Evolutionary conservation across 495 filamentous ascomycete genomes (phyloP).

Genomic region (Emericellopsis terricola): DNA sequence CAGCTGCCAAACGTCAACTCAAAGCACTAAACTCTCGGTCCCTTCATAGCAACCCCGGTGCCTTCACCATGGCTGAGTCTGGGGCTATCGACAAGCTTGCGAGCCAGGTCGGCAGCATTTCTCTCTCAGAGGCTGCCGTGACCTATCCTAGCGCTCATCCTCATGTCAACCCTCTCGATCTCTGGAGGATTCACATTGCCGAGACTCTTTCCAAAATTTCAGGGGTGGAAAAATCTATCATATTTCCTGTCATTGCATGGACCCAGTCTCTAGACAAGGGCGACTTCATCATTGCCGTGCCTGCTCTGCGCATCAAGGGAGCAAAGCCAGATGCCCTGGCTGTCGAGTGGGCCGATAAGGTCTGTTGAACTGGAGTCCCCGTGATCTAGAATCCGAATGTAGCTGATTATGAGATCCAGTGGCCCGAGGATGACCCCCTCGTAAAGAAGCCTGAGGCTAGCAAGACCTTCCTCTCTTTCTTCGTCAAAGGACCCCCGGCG

Average conservation of each 20-base stretch:
- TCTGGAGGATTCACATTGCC: conserved; percentile 73
- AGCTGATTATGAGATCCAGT: no score
- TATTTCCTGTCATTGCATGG: conserved; percentile 66
- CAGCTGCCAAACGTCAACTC: no score
- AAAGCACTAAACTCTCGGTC: no score
- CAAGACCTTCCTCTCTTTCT: conserved; percentile 67
- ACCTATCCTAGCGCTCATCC: conserved; percentile 41
- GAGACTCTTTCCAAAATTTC: conserved; percentile 53
- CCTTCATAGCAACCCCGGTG: no score
- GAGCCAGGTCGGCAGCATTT: conserved; percentile 18
- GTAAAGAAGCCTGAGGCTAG: conserved; percentile 43
- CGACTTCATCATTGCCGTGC: conserved; percentile 64
- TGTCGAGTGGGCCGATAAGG: conserved; percentile 52
- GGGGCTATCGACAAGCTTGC: conserved; percentile 16
- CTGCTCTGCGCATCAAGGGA: conserved; percentile 64
- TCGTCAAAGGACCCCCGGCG: conserved; percentile 45
- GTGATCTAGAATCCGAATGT: no score
- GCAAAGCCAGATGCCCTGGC: conserved; percentile 60
- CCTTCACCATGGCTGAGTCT: conserved; percentile 1
- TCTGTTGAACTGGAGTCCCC: no score
- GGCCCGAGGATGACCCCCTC: conserved; percentile 56
- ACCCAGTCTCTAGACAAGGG: conserved; percentile 77
- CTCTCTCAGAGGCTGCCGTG: conserved; percentile 17
- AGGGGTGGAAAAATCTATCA: conserved; percentile 52
- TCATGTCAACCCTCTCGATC: conserved; percentile 65